Evolutionary conservation across 129 eudicot genomes (phyloP).

Genomic region (Mikania micrantha): DNA sequence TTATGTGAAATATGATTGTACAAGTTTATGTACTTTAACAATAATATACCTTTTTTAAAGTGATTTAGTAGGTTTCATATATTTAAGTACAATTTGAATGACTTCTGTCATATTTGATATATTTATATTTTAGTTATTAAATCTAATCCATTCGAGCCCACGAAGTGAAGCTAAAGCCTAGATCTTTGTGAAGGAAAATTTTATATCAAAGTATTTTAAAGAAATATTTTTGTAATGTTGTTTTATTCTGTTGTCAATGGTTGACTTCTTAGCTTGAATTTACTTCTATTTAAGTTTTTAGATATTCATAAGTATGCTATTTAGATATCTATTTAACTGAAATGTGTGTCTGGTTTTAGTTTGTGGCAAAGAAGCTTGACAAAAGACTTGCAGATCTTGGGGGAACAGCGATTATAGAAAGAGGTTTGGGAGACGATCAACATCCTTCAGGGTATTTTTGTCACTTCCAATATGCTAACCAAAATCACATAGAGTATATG

Average conservation of each 20-base stretch:
- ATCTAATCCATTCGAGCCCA: background rate
- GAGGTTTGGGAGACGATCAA: slow-evolving; percentile 98
- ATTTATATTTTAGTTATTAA: background rate
- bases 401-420: slow-evolving; percentile 59
- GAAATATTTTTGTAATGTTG: background rate
- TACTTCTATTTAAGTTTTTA: background rate
- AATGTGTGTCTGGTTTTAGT: slow-evolving; percentile 39
- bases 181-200: background rate
- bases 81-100: background rate
- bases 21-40: background rate
- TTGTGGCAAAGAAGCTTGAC: slow-evolving; percentile 95
- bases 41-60: background rate
- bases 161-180: background rate
- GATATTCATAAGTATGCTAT: background rate
- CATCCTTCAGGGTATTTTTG: slow-evolving; percentile 85
- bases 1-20: background rate
- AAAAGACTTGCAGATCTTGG: slow-evolving; percentile 89
- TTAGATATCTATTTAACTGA: background rate
- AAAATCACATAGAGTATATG: background rate
- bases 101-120: background rate
- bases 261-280: background rate
- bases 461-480: background rate
- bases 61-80: background rate
- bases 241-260: background rate
- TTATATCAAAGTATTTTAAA: background rate